These are phyloP conservation scores for Pichia manshurica DNA, from an alignment of 805 yeast species.

Conservation along the genomic window DNA sequence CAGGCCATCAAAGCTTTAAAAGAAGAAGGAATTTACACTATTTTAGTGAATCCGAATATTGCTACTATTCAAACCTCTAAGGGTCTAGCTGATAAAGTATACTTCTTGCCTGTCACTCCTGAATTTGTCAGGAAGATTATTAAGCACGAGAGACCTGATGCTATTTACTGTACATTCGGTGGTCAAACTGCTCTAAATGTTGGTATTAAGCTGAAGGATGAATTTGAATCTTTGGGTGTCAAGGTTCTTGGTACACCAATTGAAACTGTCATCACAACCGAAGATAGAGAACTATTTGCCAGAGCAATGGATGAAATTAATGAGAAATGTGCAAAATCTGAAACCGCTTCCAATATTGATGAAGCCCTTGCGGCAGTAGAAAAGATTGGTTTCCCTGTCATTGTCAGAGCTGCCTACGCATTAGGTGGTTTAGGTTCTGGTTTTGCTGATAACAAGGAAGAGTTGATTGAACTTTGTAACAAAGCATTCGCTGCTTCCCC, in stretches of 20 bases:
- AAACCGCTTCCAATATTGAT: conserved; percentile 70
- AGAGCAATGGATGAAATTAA: conserved; percentile 89
- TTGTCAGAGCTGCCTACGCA: conserved; percentile 96
- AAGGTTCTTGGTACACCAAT: conserved; percentile 95
- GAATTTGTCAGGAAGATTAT: conserved; percentile 96
- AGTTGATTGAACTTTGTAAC: conserved; percentile 76
- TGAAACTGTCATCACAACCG: conserved; percentile 94
- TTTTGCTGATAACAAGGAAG: conserved; percentile 82
- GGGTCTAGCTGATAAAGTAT: conserved; percentile 96
- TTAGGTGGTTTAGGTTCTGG: conserved; percentile 98
- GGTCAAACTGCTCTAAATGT: conserved; percentile 98
- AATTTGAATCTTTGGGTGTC: conserved; percentile 86
- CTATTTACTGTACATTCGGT: conserved; percentile 95
- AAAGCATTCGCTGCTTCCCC: conserved; percentile 95
- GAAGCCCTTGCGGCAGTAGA: conserved; percentile 84
- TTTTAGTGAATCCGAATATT: conserved; percentile 93
- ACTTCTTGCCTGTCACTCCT: conserved; percentile 95
- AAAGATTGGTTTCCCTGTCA: conserved; percentile 89
- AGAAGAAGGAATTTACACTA: conserved; percentile 96
- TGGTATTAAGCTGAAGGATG: conserved; percentile 93
- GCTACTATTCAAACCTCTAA: conserved; percentile 98
- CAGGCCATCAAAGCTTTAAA: conserved; percentile 98
- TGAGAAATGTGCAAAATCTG: conserved; percentile 93
- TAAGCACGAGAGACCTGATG: conserved; percentile 92
- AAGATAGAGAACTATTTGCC: conserved; percentile 95